Percentiles rank a stretch among this genome's conserved stretches.
phyloP scores from a whole-genome alignment of 202 grass and related monocot species.

The Panicum hallii region DNA sequence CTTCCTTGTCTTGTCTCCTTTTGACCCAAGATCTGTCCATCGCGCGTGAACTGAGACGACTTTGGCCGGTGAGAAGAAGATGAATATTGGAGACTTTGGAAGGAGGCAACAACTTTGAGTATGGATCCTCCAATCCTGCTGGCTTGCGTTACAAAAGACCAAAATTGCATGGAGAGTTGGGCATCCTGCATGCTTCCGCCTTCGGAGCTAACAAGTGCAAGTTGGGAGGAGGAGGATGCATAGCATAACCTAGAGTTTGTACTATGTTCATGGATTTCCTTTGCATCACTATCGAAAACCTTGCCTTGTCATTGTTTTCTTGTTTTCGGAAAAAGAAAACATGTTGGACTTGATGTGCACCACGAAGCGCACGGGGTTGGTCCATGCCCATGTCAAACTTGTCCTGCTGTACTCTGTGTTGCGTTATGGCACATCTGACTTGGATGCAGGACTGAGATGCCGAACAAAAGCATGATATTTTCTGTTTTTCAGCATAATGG shows the following conservation, averaged over 20 bases:
- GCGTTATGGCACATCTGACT: not conserved
- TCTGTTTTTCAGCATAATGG: not conserved
- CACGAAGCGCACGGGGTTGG: not conserved
- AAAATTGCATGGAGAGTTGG: not conserved
- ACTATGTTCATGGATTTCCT: slow-evolving; percentile 7
- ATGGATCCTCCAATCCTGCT: slow-evolving; percentile 37
- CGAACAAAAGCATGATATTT: not conserved
- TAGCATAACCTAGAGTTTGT: not conserved
- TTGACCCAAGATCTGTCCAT: not conserved
- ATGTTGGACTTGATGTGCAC: not conserved
- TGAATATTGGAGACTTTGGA: slow-evolving; percentile 1
- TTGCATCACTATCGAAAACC: slow-evolving; percentile 16
- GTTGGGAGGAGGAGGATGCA: not conserved
- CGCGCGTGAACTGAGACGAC: not conserved
- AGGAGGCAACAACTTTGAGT: slow-evolving; percentile 48
- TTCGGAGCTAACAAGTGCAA: not conserved
- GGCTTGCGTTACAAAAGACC: not conserved
- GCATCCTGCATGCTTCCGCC: slow-evolving; percentile 19
- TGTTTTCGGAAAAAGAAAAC: not conserved
- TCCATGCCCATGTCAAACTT: not conserved
- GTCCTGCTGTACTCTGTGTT: not conserved
- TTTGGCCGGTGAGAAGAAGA: not conserved
- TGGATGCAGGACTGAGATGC: not conserved
- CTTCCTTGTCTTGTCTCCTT: slow-evolving; percentile 4
- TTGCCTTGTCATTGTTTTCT: not conserved